phyloP scores from a whole-genome alignment of 768 basidiomycete species.

The Auricularia cornea region DNA sequence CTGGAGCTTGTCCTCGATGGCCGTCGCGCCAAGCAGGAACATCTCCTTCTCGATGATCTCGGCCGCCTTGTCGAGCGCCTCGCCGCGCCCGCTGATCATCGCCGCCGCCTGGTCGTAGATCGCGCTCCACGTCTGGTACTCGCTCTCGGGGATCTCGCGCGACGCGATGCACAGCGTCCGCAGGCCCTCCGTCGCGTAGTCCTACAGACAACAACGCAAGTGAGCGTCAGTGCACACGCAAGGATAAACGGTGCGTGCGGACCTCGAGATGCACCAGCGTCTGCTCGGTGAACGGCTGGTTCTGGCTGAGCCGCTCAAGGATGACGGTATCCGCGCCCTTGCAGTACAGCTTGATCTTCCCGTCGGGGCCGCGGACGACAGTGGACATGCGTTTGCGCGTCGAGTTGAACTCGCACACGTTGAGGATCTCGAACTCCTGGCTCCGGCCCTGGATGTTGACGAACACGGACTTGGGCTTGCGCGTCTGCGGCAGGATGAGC shows the following conservation, averaged over 20 bases:
- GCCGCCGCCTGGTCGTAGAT: conserved; percentile 89
- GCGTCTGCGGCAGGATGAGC: conserved; percentile 47
- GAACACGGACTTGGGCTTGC: conserved; percentile 94
- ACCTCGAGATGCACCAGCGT: conserved; percentile 90
- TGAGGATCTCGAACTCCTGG: conserved; percentile 83
- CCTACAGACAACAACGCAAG: conserved; percentile 44
- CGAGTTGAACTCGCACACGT: conserved; percentile 98
- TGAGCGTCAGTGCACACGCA: not conserved
- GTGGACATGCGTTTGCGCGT: conserved; percentile 98
- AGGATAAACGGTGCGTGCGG: conserved; percentile 23
- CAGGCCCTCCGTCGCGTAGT: conserved; percentile 94
- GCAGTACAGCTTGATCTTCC: conserved; percentile 88
- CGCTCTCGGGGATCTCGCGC: conserved; percentile 83
- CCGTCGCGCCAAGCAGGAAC: conserved; percentile 89
- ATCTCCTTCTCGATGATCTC: conserved; percentile 95
- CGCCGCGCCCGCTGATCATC: conserved; percentile 92
- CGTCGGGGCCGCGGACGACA: conserved; percentile 76
- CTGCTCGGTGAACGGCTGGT: conserved; percentile 73
- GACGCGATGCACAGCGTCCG: conserved; percentile 95
- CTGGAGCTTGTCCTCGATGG: conserved; percentile 97
- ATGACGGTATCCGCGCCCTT: conserved; percentile 99
- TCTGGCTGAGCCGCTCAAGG: conserved; percentile 77
- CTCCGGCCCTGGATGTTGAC: conserved; percentile 65
- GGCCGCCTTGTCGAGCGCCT: conserved; percentile 89
- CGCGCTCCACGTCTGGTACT: conserved; percentile 80